A percentile compares a stretch with the other conserved stretches of the same genome.
phyloP scores from a whole-genome alignment of 2,329 filamentous ascomycete genomes.

The Fusarium acutatum region DNA sequence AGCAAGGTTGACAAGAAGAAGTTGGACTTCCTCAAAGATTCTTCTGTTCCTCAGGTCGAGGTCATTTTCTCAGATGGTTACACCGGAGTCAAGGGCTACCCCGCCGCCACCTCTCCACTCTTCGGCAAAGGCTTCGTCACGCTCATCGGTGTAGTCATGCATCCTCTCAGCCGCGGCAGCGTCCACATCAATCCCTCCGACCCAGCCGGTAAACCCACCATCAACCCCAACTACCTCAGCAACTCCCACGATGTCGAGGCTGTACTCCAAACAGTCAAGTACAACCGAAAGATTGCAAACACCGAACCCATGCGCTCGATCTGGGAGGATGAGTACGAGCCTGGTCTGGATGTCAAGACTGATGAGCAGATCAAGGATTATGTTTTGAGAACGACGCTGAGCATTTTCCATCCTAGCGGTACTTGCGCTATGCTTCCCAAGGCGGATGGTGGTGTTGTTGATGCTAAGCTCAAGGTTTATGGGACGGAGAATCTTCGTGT shows the following conservation, averaged over 20 bases:
- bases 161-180: constrained; percentile 58
- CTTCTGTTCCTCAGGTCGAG: constrained; percentile 39
- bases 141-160: constrained; percentile 65
- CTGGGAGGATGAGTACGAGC: constrained; percentile 48
- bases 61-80: constrained; percentile 45
- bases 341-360: constrained; percentile 31
- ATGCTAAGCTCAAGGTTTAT: constrained; percentile 54
- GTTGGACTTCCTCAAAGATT: constrained; percentile 48
- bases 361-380: constrained; percentile 29
- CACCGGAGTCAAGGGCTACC: constrained; percentile 42
- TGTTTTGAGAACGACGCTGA: constrained; percentile 27
- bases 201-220: constrained; percentile 30
- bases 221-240: constrained; percentile 38
- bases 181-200: constrained; percentile 33
- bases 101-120: constrained; percentile 36
- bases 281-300: constrained; percentile 42
- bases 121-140: constrained; percentile 50
- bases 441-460: constrained; percentile 56
- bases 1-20: constrained; percentile 50
- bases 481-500: constrained; percentile 58
- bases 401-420: constrained; percentile 51
- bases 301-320: constrained; percentile 45
- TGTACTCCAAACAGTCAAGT: constrained; percentile 45
- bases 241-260: constrained; percentile 45
- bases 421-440: constrained; percentile 58